These are phyloP conservation scores for Trichosporon sp. DNA, from an alignment of 1,284 basidiomycete species.

Conservation along the genomic window DNA sequence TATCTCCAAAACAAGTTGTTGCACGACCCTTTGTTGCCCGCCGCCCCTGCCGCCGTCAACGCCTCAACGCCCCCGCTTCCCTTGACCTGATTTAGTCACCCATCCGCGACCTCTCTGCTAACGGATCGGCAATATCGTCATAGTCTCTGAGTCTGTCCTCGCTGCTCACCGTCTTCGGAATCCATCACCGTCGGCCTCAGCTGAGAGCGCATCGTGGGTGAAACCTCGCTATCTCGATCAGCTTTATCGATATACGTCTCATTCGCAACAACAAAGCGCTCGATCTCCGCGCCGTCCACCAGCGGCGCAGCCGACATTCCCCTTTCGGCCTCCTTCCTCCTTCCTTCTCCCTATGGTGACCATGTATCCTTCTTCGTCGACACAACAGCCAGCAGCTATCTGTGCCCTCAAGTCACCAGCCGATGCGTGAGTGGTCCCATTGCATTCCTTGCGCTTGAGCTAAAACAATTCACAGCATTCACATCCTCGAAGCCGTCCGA, in stretches of 20 bases:
- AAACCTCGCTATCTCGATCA: not conserved
- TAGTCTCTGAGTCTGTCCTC: not conserved
- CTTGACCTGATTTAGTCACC: slow-evolving; percentile 1
- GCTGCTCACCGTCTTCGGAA: not conserved
- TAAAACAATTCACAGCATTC: slow-evolving; percentile 49
- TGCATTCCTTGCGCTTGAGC: slow-evolving; percentile 4
- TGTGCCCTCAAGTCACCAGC: slow-evolving; percentile 43
- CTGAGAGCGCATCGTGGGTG: not conserved
- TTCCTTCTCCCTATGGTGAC: slow-evolving; percentile 6
- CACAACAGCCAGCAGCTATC: slow-evolving; percentile 45
- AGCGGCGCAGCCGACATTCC: not conserved
- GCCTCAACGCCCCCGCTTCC: slow-evolving; percentile 1
- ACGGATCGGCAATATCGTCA: slow-evolving; percentile 1
- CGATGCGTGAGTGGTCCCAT: slow-evolving; percentile 40
- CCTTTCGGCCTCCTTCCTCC: not conserved
- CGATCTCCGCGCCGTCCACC: not conserved
- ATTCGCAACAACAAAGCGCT: not conserved
- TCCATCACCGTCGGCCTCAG: not conserved
- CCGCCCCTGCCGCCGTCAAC: not conserved
- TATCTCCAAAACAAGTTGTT: not conserved
- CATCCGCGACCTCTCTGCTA: not conserved
- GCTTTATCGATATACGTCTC: not conserved
- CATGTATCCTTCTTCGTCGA: slow-evolving; percentile 38
- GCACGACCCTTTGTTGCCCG: not conserved
- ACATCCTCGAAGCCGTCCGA: slow-evolving; percentile 88